Evolutionary conservation across 768 basidiomycete species (phyloP).

Genomic region (Sarcodon sp.): DNA sequence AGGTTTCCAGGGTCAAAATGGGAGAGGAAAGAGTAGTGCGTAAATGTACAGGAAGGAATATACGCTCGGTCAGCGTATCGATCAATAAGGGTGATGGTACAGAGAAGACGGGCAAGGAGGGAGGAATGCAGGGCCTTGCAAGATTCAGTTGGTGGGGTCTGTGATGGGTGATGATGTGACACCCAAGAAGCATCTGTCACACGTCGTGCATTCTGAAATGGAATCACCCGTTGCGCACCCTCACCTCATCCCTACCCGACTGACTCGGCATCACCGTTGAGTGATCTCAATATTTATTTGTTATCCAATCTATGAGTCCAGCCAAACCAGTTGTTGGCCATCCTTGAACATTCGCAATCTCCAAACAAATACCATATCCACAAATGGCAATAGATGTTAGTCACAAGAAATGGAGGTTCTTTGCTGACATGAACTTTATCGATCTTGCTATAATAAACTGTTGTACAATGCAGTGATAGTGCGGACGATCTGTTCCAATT

Average conservation of each 20-base stretch:
- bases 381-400: background rate
- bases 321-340: constrained; percentile 1
- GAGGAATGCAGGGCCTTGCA: background rate
- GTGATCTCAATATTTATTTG: background rate
- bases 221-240: background rate
- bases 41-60: background rate
- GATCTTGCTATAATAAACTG: constrained; percentile 1
- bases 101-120: background rate
- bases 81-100: background rate
- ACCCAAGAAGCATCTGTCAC: background rate
- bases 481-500: constrained; percentile 1
- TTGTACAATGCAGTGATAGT: background rate
- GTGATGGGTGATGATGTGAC: background rate
- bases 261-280: background rate
- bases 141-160: background rate
- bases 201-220: background rate
- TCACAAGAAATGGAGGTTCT: background rate
- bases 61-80: background rate
- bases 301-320: background rate
- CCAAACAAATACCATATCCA: background rate
- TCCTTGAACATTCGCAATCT: background rate
- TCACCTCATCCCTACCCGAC: background rate
- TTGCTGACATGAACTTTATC: background rate
- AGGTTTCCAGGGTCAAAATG: background rate
- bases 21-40: background rate